Evolutionary conservation across 352 stramenopile species (phyloP).

Genomic region (Globisporangium nagaii): DNA sequence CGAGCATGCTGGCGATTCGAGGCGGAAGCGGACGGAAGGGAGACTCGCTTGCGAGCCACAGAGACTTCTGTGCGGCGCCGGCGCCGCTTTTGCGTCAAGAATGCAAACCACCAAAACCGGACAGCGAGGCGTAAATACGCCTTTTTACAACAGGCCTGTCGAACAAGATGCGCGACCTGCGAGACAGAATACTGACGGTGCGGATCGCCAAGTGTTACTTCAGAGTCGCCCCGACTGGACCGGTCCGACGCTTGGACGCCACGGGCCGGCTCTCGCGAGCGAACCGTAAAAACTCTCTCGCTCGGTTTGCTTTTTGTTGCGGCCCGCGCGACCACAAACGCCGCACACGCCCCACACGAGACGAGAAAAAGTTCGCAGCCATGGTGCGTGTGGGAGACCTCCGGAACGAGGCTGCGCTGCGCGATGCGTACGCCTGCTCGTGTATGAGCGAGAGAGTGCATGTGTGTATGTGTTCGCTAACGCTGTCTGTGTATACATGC

Average conservation of each 20-base stretch:
- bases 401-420: conserved; percentile 4
- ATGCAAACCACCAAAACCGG: conserved; percentile 10
- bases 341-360: conserved; percentile 8
- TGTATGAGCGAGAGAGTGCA: no score
- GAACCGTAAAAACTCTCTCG: no score
- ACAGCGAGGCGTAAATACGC: conserved; percentile 3
- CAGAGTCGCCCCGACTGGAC: no score
- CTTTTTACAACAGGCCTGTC: conserved; percentile 1
- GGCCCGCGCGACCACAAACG: no score
- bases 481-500: neutral
- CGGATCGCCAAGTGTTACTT: neutral
- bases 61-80: neutral
- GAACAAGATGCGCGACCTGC: neutral
- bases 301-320: no score
- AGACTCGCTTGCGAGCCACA: conserved; percentile 7
- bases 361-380: conserved; percentile 10
- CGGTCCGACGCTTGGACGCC: no score
- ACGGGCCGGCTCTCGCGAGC: no score
- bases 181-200: conserved; percentile 13
- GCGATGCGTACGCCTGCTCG: no score
- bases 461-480: neutral
- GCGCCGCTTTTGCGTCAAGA: conserved; percentile 1
- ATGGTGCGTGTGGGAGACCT: conserved; percentile 15
- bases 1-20: conserved; percentile 41
- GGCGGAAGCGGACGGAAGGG: conserved; percentile 1